Conservation (phyloP, 768 basidiomycete species). For the Psilocybe cyanescens region DNA sequence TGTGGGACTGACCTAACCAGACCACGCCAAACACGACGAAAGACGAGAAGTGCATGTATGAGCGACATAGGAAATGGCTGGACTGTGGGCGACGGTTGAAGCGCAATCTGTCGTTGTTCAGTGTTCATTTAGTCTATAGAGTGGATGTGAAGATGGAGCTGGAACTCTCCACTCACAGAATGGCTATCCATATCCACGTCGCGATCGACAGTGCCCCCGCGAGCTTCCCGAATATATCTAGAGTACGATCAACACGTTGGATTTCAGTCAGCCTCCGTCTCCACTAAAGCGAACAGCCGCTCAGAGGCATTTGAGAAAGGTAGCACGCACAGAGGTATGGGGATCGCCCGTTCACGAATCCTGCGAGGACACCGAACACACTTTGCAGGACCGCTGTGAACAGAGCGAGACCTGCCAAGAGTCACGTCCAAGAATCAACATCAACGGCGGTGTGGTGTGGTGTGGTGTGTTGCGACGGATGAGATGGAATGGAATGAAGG, state of each 20-base stretch:
- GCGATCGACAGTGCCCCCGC: conserved; percentile 31
- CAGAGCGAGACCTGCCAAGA: conserved; percentile 29
- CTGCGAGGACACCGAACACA: conserved; percentile 36
- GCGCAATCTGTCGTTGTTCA: conserved; percentile 24
- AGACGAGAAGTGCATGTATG: conserved; percentile 34
- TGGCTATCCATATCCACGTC: conserved; percentile 38
- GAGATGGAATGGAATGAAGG: neutral
- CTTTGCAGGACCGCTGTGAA: conserved; percentile 37
- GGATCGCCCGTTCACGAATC: conserved; percentile 34
- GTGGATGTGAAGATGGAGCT: no score
- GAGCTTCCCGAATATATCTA: conserved; percentile 36
- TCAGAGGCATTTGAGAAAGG: neutral
- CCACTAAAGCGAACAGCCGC: neutral
- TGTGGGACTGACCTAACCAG: conserved; percentile 34
- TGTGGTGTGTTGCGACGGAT: no score
- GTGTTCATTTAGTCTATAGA: neutral
- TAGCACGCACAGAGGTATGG: conserved; percentile 32
- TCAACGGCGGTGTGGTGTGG: no score
- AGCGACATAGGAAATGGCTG: conserved; percentile 33
- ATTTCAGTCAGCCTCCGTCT: neutral
- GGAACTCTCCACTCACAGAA: conserved; percentile 27
- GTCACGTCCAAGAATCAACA: no score
- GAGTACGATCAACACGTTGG: neutral
- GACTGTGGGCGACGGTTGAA: conserved; percentile 33
- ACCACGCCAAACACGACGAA: conserved; percentile 31